A percentile compares a stretch with the other conserved stretches of the same genome.
phyloP scores from a whole-genome alignment of 192 early-diverging fungal genomes.

The Coemansia sp. region DNA sequence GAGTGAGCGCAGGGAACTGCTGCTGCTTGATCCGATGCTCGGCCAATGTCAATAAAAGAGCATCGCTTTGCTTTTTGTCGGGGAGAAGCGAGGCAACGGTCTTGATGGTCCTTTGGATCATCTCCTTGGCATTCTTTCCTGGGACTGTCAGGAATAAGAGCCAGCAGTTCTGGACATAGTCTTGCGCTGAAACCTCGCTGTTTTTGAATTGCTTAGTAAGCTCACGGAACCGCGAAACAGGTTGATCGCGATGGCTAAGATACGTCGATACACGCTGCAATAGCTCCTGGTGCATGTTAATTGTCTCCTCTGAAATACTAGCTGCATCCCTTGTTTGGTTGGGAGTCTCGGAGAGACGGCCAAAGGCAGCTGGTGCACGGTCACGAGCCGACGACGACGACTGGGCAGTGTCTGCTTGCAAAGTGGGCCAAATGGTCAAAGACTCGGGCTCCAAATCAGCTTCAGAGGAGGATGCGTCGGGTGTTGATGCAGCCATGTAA shows the following conservation, averaged over 20 bases:
- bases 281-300: conserved; percentile 34
- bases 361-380: conserved; percentile 23
- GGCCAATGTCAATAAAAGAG: conserved; percentile 20
- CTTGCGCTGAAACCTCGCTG: conserved; percentile 12
- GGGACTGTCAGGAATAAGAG: conserved; percentile 45
- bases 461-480: conserved; percentile 1
- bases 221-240: conserved; percentile 40
- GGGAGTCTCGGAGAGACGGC: conserved; percentile 8
- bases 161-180: conserved; percentile 48
- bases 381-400: conserved; percentile 1
- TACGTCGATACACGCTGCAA: conserved; percentile 44
- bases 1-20: conserved; percentile 44
- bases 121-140: conserved; percentile 44
- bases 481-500: not conserved
- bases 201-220: conserved; percentile 40
- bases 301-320: conserved; percentile 12
- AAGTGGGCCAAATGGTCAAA: conserved; percentile 25
- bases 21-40: conserved; percentile 42
- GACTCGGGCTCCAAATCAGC: conserved; percentile 20
- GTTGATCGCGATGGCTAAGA: conserved; percentile 46
- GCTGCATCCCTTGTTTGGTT: too few relatives aligned
- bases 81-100: conserved; percentile 27
- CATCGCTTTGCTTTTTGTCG: conserved; percentile 9
- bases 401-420: conserved; percentile 5
- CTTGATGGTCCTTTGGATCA: conserved; percentile 44